Percentiles rank a stretch among this genome's conserved stretches.
These are phyloP conservation scores for Stachybotrys elegans DNA, from an alignment of 2,329 filamentous ascomycete species.

Conservation along the genomic window DNA sequence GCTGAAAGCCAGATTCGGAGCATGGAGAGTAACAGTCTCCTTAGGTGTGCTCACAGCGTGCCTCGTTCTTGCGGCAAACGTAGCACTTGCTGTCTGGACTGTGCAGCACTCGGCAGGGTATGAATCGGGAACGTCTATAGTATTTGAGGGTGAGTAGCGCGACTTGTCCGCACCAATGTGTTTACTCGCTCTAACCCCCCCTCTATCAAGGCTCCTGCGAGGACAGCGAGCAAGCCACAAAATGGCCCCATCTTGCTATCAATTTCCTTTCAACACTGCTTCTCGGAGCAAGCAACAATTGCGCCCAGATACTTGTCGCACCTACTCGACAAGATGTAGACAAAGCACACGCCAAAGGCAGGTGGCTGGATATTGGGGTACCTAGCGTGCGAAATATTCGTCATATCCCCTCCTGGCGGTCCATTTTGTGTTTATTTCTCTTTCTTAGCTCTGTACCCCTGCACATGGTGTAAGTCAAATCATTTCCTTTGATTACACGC, in stretches of 20 bases:
- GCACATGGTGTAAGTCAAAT: constrained; percentile 3
- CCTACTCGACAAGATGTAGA: constrained; percentile 24
- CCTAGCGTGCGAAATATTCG: constrained; percentile 8
- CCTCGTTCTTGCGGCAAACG: too few species aligned
- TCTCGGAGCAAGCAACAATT: constrained; percentile 22
- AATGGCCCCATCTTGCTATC: neutral
- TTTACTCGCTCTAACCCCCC: too few species aligned
- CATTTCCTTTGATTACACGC: neutral
- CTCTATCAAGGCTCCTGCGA: too few species aligned
- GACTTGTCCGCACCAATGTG: too few species aligned
- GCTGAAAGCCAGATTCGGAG: too few species aligned
- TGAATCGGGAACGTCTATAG: too few species aligned
- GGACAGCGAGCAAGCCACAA: too few species aligned
- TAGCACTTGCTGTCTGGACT: too few species aligned
- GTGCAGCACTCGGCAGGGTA: too few species aligned
- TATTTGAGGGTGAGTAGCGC: too few species aligned
- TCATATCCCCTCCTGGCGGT: neutral
- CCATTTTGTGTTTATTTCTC: constrained; percentile 1
- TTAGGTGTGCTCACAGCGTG: too few species aligned
- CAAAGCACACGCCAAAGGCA: constrained; percentile 5
- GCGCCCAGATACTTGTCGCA: constrained; percentile 25
- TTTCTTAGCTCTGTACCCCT: constrained; percentile 3
- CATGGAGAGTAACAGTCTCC: too few species aligned
- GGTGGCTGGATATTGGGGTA: constrained; percentile 12
- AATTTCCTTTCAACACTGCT: neutral